Percentiles rank a stretch among this genome's conserved stretches.
Conservation (phyloP, 1,284 basidiomycete genomes). For the Austroboletus rostrupii region DNA sequence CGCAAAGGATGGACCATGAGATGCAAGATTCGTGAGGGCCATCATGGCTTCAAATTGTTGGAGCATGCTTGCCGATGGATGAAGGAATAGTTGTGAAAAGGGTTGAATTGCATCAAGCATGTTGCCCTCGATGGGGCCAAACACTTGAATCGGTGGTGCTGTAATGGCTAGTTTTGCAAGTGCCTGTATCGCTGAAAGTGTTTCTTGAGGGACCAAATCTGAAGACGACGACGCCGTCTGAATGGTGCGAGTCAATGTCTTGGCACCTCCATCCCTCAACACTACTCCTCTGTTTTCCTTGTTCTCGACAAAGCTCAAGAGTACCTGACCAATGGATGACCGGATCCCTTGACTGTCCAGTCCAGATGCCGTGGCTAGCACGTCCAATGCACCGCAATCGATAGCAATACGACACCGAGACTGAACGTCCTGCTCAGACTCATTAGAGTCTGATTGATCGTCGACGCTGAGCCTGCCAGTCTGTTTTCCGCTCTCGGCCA, state of each 20-base stretch:
- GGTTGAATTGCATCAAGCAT: conserved; percentile 81
- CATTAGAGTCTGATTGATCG: conserved; percentile 36
- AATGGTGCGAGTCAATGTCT: conserved; percentile 61
- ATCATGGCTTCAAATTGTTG: conserved; percentile 92
- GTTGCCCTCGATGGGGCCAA: conserved; percentile 75
- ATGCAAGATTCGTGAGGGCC: conserved; percentile 93
- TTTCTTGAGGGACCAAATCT: conserved; percentile 20
- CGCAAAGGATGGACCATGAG: conserved; percentile 65
- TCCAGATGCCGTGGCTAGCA: conserved; percentile 55
- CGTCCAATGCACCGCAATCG: conserved; percentile 57
- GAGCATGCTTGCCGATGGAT: conserved; percentile 65
- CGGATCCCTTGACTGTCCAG: conserved; percentile 57
- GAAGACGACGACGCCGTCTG: conserved; percentile 34
- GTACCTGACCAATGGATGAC: conserved; percentile 47
- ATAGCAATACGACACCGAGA: conserved; percentile 55
- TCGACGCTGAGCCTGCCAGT: conserved; percentile 17
- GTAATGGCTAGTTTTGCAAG: conserved; percentile 93
- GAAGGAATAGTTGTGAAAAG: conserved; percentile 66
- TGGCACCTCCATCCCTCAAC: conserved; percentile 81
- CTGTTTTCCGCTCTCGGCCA: conserved; percentile 55
- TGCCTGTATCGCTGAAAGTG: conserved; percentile 75
- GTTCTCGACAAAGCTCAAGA: conserved; percentile 75
- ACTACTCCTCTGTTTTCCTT: conserved; percentile 74
- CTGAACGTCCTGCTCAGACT: conserved; percentile 63
- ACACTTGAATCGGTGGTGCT: conserved; percentile 83